Base-by-base conservation (phyloP, 371 early-diverging fungal species). In the Apophysomyces ossiformis region DNA sequence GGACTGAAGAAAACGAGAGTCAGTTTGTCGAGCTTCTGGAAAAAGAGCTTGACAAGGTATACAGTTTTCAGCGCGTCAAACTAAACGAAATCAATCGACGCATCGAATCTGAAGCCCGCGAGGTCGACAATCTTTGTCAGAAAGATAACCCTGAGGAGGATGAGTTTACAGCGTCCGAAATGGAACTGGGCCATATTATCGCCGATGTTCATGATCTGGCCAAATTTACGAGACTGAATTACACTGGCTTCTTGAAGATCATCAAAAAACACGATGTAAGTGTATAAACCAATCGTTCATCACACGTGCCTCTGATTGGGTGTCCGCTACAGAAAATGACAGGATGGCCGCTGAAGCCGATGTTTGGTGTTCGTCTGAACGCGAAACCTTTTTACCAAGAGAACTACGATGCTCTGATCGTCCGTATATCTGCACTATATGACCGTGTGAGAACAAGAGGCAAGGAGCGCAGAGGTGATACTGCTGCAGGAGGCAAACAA, bases 181-280 rank as follows among this genome's bases (percentile, higher is more conserved):
- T 90, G 36, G 93, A 95, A 68, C 88, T 96, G 60, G 87, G 90
- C 50, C 83, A 85, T 37, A 91, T 97, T 58, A 93, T 95, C 66
- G 88, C 88, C 58, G 98, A 98, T 77, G 89, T 96, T n/a, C 93
- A 92, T 76, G 95, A 96, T 73, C 86, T 98, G 45, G 93, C 96
- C 58, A 95, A 95, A 82, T 99, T 93, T 75, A 92, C 95, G 7
- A 88, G 98, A 21, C 83, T 99, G 65, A 99, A 99, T 85, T 96
- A 96, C 73, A 92, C 97, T 39, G 99, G 96, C 15, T 98, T 99
- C 71, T 82, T 97, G 65, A 99, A 97, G 85, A 95, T 98, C 68
- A 89, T 99, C 73, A 98, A 97, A 81, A 98, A 98, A 81, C 97
- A 98, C 79, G 99, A 99, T 87, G 88, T 86, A 86, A 82, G 82